Evolutionary conservation across 257 asterid species (phyloP), one percentile per base, ranked within the genome.

Genomic region (Solanum gracilifrons): DNA sequence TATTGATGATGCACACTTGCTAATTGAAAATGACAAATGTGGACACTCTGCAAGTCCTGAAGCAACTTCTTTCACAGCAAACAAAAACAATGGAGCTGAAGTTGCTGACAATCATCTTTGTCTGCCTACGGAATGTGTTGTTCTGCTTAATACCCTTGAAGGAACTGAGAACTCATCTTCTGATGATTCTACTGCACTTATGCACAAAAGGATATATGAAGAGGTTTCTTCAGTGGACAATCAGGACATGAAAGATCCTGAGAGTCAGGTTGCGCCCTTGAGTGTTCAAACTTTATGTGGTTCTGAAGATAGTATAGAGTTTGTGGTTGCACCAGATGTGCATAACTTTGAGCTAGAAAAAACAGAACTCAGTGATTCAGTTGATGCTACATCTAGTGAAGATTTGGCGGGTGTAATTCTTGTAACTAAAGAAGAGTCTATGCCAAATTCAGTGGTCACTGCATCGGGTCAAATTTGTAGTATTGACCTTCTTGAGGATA

Each of bases 401-500:
- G 91, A 90, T 88, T 72, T 64, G 55, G 21, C 48, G 36, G 71
- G 71, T 89, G 91, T 87, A 77, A 43, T 73, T 83, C 69, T 88
- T 82, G 87, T 66, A 79, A 60, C 64, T 74, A 92, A 91, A 82
- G 87, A 90, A 5, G 91, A 86, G 48, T 85, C 90, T 39, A 43
- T 87, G 87, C 62, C 87, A 64, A 92, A 86, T 84, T 80, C 89
- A 27, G 69, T 90, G 88, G 79, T 92, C 73, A 90, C 95, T 21
- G 92, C 87, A 68, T 94, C 96, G 64, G 91, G 92, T 82, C 94
- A 95, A 89, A 74, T 89, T 51, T 91, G 86, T 87, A 83, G 87
- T 60, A 80, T 89, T 85, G 96, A 92, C 84, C 92, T 90, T 88
- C 90, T 97, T 64, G 98, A 95, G 86, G 96, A 94, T 77, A 87